Percentiles rank a stretch among this genome's conserved stretches.
These are phyloP conservation scores for Eucalyptus erythrocorys DNA, from an alignment of 345 rosid genomes.

Conservation along the genomic window DNA sequence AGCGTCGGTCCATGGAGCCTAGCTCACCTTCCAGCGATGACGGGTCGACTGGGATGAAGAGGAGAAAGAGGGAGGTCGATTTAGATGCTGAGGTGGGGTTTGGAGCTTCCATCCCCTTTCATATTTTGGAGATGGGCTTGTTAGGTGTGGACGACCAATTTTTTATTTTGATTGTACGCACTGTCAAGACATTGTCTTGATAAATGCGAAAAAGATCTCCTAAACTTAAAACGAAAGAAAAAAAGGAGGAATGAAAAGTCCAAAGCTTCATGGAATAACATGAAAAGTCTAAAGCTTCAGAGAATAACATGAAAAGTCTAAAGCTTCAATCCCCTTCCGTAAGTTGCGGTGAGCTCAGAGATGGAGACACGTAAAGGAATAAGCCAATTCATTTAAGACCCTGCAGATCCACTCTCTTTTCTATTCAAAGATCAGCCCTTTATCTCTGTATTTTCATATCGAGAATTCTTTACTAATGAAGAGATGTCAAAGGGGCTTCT, in stretches of 20 bases:
- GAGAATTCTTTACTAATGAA: slow-evolving; percentile 3
- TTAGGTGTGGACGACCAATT: not conserved
- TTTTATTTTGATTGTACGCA: not conserved
- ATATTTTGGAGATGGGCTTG: not conserved
- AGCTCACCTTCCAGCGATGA: not conserved
- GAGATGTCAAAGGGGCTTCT: not conserved
- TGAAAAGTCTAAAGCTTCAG: too few relatives aligned
- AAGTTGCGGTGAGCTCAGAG: too few relatives aligned
- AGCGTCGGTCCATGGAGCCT: slow-evolving; percentile 17
- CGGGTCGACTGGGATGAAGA: not conserved
- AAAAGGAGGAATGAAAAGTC: not conserved
- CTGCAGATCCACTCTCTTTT: not conserved
- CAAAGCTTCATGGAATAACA: too few relatives aligned
- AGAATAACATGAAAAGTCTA: too few relatives aligned
- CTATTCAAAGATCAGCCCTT: slow-evolving; percentile 4
- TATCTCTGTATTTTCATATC: not conserved
- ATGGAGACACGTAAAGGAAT: not conserved
- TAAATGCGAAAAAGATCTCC: not conserved
- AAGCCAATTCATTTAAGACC: not conserved
- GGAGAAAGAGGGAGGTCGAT: not conserved
- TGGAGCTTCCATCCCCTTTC: not conserved
- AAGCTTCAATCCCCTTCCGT: too few relatives aligned
- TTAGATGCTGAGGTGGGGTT: not conserved
- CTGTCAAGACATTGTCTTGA: not conserved
- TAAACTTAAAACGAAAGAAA: not conserved